Conservation (phyloP, 192 early-diverging fungal genomes). For the Rhizophagus prolifer region DNA sequence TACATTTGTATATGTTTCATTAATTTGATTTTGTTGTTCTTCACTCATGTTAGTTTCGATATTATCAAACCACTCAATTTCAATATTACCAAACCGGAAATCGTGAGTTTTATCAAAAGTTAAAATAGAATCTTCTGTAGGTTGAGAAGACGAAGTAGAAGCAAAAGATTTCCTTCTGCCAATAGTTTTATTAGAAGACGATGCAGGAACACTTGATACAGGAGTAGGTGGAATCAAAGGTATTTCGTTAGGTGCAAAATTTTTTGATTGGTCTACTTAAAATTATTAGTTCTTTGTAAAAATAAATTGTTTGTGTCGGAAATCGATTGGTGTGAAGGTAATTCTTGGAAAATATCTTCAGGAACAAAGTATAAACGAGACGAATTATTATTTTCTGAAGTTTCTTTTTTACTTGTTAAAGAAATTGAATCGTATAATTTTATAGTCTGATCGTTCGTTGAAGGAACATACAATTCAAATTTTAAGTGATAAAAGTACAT, state of each 20-base stretch:
- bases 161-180: background rate
- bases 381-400: background rate
- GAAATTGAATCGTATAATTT: background rate
- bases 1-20: background rate
- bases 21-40: constrained; percentile 3
- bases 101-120: constrained; percentile 29
- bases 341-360: constrained; percentile 13
- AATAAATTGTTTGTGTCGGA: background rate
- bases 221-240: constrained; percentile 19
- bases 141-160: background rate
- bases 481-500: constrained; percentile 32
- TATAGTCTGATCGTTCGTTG: background rate
- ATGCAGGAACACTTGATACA: background rate
- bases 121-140: background rate
- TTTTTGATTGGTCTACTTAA: constrained; percentile 6
- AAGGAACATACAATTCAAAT: constrained; percentile 21
- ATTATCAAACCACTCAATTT: constrained; percentile 38
- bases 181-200: background rate
- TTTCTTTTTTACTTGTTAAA: background rate
- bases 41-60: constrained; percentile 11
- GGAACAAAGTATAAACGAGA: constrained; percentile 7
- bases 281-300: background rate
- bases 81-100: constrained; percentile 36
- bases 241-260: background rate
- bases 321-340: background rate